Conservation (phyloP, 2,329 filamentous ascomycete genomes). For the Fusarium buxicola region DNA sequence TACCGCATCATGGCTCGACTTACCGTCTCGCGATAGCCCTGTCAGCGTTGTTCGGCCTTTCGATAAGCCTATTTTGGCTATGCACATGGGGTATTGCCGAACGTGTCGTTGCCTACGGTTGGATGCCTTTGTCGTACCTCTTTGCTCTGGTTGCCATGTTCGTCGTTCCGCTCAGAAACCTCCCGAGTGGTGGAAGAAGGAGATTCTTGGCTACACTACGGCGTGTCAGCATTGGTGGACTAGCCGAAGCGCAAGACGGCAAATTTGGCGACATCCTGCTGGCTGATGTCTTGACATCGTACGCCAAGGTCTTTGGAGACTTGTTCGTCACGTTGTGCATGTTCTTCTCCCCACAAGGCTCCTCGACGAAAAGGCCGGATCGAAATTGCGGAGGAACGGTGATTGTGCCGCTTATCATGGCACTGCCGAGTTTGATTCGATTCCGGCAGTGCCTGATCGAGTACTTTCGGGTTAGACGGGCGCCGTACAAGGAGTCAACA, state of each 20-base stretch:
- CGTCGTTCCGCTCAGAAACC: constrained; percentile 75
- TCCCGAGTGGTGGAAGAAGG: constrained; percentile 76
- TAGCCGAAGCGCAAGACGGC: constrained; percentile 87
- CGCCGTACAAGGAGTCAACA: constrained; percentile 64
- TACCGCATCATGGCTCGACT: constrained; percentile 81
- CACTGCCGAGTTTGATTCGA: constrained; percentile 85
- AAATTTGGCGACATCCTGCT: constrained; percentile 96
- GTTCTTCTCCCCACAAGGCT: constrained; percentile 79
- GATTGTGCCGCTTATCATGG: constrained; percentile 86
- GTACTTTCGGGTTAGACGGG: constrained; percentile 76
- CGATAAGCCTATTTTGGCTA: constrained; percentile 85
- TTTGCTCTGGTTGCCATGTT: constrained; percentile 77
- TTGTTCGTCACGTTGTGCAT: constrained; percentile 91
- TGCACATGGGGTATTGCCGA: constrained; percentile 77
- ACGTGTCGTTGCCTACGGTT: constrained; percentile 81
- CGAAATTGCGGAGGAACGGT: constrained; percentile 82
- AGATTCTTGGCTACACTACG: constrained; percentile 81
- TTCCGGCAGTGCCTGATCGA: constrained; percentile 93
- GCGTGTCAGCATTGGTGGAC: constrained; percentile 84
- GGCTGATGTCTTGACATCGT: constrained; percentile 93
- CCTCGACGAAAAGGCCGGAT: constrained; percentile 84
- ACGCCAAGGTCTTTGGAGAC: constrained; percentile 91
- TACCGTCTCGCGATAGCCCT: constrained; percentile 87
- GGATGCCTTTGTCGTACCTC: constrained; percentile 88
- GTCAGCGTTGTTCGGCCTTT: constrained; percentile 75